Evolutionary conservation across 2,329 filamentous ascomycete genomes (phyloP).

Genomic region (Monosporascus sp.): DNA sequence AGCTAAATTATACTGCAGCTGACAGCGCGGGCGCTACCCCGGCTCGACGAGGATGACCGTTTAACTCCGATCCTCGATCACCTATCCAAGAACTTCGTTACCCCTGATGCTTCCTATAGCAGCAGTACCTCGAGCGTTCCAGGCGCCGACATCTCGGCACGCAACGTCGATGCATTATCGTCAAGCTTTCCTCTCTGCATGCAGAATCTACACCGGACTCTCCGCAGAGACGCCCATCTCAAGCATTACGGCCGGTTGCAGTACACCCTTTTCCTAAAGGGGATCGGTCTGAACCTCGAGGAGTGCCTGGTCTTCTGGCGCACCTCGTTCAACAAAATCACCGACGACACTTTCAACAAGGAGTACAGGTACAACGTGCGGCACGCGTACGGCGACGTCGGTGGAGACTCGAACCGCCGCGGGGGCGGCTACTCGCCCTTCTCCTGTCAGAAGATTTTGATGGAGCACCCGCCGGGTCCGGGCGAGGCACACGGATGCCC

Average conservation of each 20-base stretch:
- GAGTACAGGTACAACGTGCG: constrained; percentile 96
- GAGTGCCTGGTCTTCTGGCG: constrained; percentile 93
- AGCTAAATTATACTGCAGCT: constrained; percentile 43
- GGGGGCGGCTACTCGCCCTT: constrained; percentile 85
- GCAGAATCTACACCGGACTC: constrained; percentile 79
- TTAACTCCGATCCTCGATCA: constrained; percentile 64
- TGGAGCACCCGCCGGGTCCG: constrained; percentile 77
- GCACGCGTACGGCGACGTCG: constrained; percentile 92
- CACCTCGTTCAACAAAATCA: constrained; percentile 74
- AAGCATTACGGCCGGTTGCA: constrained; percentile 92
- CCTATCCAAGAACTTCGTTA: constrained; percentile 92
- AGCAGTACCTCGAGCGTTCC: constrained; percentile 58
- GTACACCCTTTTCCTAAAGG: constrained; percentile 95
- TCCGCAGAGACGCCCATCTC: constrained; percentile 83
- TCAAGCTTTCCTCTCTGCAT: constrained; percentile 89
- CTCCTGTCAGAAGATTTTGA: constrained; percentile 92
- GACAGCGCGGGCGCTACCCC: constrained; percentile 83
- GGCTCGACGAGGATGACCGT: constrained; percentile 93
- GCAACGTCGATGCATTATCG: constrained; percentile 73
- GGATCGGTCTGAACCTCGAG: constrained; percentile 85
- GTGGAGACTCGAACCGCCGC: constrained; percentile 81
- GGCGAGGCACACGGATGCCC: constrained; percentile 95
- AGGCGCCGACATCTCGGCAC: constrained; percentile 70
- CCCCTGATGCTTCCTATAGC: constrained; percentile 78
- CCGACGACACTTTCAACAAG: constrained; percentile 94